These are phyloP conservation scores for Marchantia polymorpha DNA, from an alignment of 225 moss, liverwort and hornwort genomes.

Conservation along the genomic window DNA sequence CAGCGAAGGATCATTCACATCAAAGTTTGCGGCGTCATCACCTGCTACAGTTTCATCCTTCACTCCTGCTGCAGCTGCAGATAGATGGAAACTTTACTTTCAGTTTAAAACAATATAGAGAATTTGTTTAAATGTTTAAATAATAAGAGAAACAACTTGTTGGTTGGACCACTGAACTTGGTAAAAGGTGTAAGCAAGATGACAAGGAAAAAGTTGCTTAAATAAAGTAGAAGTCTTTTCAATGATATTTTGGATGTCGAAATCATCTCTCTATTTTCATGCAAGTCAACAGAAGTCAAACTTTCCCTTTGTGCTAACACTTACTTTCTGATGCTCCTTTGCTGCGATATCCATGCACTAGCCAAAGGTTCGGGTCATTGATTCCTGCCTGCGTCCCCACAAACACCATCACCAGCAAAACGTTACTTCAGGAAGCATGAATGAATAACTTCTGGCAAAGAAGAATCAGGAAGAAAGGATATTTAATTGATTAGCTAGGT, in stretches of 20 bases:
- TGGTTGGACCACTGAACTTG: not conserved
- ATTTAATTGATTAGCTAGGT: not conserved
- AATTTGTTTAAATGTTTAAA: not conserved
- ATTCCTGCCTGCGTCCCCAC: constrained; percentile 51
- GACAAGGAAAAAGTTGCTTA: not conserved
- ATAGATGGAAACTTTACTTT: not conserved
- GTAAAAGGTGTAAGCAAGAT: not conserved
- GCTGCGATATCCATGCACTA: constrained; percentile 62
- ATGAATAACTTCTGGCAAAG: too few relatives aligned
- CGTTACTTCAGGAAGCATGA: too few relatives aligned
- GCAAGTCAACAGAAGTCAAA: not conserved
- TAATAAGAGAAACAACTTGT: not conserved
- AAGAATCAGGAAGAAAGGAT: not conserved
- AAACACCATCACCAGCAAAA: not conserved
- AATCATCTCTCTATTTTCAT: not conserved
- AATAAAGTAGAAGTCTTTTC: too few relatives aligned
- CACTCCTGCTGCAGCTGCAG: constrained; percentile 22
- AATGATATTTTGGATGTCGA: too few relatives aligned
- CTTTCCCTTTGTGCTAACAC: not conserved
- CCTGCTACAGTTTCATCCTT: constrained; percentile 45
- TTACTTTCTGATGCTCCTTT: constrained; percentile 52
- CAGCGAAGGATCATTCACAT: constrained; percentile 61
- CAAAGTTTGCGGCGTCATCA: constrained; percentile 23
- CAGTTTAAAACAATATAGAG: not conserved
- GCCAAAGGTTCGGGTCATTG: constrained; percentile 90